Conservation (phyloP, 2,329 filamentous ascomycete genomes). For the Dactylonectria macrodidyma region DNA sequence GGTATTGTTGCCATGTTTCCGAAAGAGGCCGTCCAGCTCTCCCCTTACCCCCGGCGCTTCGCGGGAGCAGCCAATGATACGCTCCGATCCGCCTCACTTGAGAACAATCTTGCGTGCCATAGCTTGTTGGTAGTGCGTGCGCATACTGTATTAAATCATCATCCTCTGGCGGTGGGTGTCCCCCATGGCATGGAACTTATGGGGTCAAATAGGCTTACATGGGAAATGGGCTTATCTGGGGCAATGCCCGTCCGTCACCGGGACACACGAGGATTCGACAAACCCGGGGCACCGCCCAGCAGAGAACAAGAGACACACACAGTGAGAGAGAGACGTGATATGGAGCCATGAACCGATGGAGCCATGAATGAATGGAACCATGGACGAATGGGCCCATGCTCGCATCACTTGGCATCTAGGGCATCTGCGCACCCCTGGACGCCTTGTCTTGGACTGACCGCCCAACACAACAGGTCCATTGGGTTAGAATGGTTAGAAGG, state of each 20-base stretch:
- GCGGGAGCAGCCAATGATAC: too few species aligned
- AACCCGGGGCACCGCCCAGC: too few species aligned
- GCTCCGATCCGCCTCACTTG: too few species aligned
- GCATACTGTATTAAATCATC: background rate
- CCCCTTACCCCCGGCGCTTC: slow-evolving; percentile 29
- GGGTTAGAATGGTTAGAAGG: too few species aligned
- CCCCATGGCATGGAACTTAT: slow-evolving; percentile 7
- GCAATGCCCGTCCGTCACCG: slow-evolving; percentile 2
- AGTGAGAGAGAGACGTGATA: too few species aligned
- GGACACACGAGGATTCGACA: slow-evolving; percentile 11
- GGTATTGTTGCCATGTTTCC: slow-evolving; percentile 26
- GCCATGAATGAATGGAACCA: background rate
- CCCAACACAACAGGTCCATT: too few species aligned
- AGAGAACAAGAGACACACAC: too few species aligned
- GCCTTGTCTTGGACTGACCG: too few species aligned
- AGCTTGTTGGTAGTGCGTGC: background rate
- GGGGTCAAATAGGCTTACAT: too few species aligned
- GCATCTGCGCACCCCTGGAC: too few species aligned
- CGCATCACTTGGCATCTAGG: background rate
- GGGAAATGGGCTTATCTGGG: slow-evolving; percentile 2
- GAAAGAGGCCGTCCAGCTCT: slow-evolving; percentile 12
- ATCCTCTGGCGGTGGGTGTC: slow-evolving; percentile 15
- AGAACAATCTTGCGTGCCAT: background rate
- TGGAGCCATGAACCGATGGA: too few species aligned
- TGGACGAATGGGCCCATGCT: slow-evolving; percentile 11